Percentiles rank a stretch among this genome's conserved stretches.
Evolutionary conservation across 495 filamentous ascomycete species (phyloP).

Genomic region (Lophiotrema nucula): DNA sequence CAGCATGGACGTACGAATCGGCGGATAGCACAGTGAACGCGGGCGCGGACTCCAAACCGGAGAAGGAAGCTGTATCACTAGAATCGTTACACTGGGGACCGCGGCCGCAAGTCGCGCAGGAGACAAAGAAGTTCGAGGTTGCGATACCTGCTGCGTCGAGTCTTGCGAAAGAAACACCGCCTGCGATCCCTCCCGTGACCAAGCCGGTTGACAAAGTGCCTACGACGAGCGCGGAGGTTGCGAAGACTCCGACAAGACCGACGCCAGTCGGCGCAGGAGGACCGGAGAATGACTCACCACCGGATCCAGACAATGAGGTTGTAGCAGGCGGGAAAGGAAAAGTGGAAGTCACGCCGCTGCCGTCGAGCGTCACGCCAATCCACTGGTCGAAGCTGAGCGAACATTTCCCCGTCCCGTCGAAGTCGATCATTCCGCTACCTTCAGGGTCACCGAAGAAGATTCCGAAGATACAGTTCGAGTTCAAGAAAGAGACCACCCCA

Average conservation of each 20-base stretch:
- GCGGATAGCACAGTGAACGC: conserved; percentile 9
- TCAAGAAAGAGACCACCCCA: conserved; percentile 59
- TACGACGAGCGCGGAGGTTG: background rate
- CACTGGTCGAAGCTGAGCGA: conserved; percentile 73
- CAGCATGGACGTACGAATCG: conserved; percentile 18
- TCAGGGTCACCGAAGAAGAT: conserved; percentile 65
- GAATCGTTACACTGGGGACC: conserved; percentile 15
- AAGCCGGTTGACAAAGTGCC: conserved; percentile 16
- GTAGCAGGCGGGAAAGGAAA: conserved; percentile 47
- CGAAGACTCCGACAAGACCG: conserved; percentile 5
- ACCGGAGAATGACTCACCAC: background rate
- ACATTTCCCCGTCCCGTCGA: conserved; percentile 68
- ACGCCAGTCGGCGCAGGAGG: background rate
- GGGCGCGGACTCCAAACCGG: background rate
- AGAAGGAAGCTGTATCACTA: conserved; percentile 44
- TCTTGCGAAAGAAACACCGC: conserved; percentile 4
- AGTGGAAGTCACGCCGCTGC: conserved; percentile 44
- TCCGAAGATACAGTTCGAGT: conserved; percentile 71
- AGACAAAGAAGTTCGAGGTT: conserved; percentile 27
- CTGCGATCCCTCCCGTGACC: conserved; percentile 15
- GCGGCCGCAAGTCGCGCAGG: conserved; percentile 20
- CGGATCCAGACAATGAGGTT: background rate
- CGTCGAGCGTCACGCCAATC: conserved; percentile 39
- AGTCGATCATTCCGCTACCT: conserved; percentile 55
- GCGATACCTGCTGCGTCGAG: conserved; percentile 16